Evolutionary conservation across 1,139 yeast genomes (phyloP), one percentile per base, ranked within the genome.

Genomic region (Nakaseomyces kungkrabaensis): DNA sequence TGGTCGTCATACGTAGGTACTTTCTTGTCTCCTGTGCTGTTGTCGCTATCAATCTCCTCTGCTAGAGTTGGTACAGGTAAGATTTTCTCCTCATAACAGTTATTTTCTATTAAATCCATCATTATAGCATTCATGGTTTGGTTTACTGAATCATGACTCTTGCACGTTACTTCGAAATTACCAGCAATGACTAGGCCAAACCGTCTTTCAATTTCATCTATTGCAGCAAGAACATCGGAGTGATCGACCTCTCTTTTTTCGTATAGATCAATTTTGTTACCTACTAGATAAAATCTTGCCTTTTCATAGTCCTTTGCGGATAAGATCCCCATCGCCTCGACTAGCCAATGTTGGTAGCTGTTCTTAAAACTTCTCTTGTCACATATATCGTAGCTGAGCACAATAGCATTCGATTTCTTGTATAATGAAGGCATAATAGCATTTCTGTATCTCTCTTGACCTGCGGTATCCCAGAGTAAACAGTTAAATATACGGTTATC

Each of bases 381-480:
- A 49, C 82, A 76, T 48, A 80, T 79, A 63, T 81, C 86, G 66
- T 80, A 81, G 47, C 82, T 77, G 43, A 81, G 67, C 33, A 81
- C 75, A 2, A 84, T 80, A 9, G 82, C 85, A 56, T 80, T 81
- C 36, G 82, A 74, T 54, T 80, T 83, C 57, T 82, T 73, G 56
- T 80, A 80, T 51, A 80, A 69, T 8, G 81, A 75, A 5, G 85
- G 85, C 40, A 76, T 77, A 59, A 79, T 73, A 17, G 78, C 74
- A 49, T 69, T 69, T 56, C 82, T 68, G 61, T 78, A 79, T 52
- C 83, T 64, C 60, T 79, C 84, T 65, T 79, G 84, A 6, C 84
- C 84, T 1, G 84, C 84, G 10, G 84, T 79, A 59, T 79, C 84
- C 84, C 75, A 72, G 50, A 71, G 55, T 66, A 78, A 68, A 60